Evolutionary conservation across 23 red algal genomes (phyloP).

Genomic region (Gracilaria caudata): DNA sequence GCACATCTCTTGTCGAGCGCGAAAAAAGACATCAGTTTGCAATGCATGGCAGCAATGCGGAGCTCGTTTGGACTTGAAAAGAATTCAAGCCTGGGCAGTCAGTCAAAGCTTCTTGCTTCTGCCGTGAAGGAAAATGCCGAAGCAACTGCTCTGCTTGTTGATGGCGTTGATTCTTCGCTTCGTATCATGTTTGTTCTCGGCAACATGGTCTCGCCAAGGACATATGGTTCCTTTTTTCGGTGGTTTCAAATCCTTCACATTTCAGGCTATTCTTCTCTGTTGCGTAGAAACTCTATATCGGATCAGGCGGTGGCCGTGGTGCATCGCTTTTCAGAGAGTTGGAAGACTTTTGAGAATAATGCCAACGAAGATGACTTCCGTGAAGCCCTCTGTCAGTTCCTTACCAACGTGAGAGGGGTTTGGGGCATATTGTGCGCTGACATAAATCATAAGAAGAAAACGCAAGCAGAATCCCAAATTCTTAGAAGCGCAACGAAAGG

Average conservation of each 20-base stretch:
- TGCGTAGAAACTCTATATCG: neutral
- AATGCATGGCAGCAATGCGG: slow-evolving; percentile 16
- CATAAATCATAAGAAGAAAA: neutral
- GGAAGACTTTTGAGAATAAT: slow-evolving; percentile 30
- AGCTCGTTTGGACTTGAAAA: slow-evolving; percentile 6
- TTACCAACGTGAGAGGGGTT: slow-evolving; percentile 34
- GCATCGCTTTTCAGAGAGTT: neutral
- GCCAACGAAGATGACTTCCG: slow-evolving; percentile 1
- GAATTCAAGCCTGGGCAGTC: neutral
- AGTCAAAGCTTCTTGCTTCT: slow-evolving; percentile 46
- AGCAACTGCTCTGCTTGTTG: slow-evolving; percentile 11
- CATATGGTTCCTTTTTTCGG: slow-evolving; percentile 34
- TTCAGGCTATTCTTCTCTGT: neutral
- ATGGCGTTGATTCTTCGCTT: slow-evolving; percentile 25
- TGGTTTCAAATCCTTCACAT: slow-evolving; percentile 42
- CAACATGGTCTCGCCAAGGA: slow-evolving; percentile 12
- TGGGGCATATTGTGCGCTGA: slow-evolving; percentile 24
- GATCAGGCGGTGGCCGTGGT: slow-evolving; percentile 20
- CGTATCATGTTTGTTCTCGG: slow-evolving; percentile 25
- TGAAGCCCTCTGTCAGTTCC: slow-evolving; percentile 41
- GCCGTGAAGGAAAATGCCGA: slow-evolving; percentile 26
- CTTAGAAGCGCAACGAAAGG: neutral
- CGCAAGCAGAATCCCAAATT: neutral
- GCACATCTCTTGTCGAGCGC: slow-evolving; percentile 54
- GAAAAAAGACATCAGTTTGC: slow-evolving; percentile 6